Conservation (phyloP, 2,329 filamentous ascomycete genomes). For the Verticillium alfalfae region DNA sequence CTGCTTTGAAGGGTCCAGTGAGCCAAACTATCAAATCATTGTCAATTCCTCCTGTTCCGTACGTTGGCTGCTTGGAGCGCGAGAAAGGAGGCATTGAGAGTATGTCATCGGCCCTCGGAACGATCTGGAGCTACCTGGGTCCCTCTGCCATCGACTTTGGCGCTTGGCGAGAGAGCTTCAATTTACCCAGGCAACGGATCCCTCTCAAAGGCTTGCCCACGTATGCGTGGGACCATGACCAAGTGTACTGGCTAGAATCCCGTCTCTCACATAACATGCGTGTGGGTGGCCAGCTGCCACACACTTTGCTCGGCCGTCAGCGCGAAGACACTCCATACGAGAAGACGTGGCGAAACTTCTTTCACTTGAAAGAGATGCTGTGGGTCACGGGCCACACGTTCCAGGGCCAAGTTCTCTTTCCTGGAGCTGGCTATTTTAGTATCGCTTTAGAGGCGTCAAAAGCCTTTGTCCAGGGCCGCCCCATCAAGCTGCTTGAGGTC, state of each 20-base stretch:
- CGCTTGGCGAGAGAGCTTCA: not conserved
- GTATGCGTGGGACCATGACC: constrained; percentile 30
- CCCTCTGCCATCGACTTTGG: constrained; percentile 7
- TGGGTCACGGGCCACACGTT: constrained; percentile 32
- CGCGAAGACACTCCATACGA: not conserved
- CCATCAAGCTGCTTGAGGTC: not conserved
- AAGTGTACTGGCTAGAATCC: constrained; percentile 24
- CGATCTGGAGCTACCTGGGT: not conserved
- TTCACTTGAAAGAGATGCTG: constrained; percentile 13
- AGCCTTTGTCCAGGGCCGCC: not conserved
- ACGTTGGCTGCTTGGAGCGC: constrained; percentile 10
- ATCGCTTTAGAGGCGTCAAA: not conserved
- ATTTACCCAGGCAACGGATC: not conserved
- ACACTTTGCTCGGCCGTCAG: constrained; percentile 24
- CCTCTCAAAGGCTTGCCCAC: constrained; percentile 18
- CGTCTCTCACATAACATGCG: constrained; percentile 21
- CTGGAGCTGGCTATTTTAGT: constrained; percentile 33
- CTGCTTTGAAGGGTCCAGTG: constrained; percentile 33
- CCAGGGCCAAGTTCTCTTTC: constrained; percentile 34
- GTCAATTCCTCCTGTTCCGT: not conserved
- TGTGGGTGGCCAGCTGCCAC: constrained; percentile 20
- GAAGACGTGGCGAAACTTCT: constrained; percentile 14
- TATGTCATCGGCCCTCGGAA: constrained; percentile 1
- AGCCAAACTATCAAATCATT: constrained; percentile 17
- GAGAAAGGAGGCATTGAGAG: constrained; percentile 10